phyloP scores from a whole-genome alignment of 2,329 filamentous ascomycete genomes.

The Bipolaris cookei region DNA sequence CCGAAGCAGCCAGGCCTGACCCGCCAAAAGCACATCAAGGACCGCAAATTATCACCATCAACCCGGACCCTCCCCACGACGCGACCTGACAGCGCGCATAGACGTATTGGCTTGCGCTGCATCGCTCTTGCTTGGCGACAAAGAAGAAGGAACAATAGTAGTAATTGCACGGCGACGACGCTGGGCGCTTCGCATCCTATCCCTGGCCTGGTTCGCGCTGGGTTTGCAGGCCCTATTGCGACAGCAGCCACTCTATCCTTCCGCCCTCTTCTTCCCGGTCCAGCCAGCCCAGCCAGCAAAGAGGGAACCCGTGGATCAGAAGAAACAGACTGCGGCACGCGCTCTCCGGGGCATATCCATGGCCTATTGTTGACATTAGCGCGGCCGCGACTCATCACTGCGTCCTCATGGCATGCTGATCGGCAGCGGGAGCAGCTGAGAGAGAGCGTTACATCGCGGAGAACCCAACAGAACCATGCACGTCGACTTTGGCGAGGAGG shows the following conservation, averaged over 20 bases:
- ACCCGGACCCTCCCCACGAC: constrained; percentile 19
- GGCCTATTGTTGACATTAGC: constrained; percentile 30
- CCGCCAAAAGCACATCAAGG: constrained; percentile 27
- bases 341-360: constrained; percentile 22
- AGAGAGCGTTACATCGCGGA: constrained; percentile 29
- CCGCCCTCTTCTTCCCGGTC: neutral
- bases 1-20: constrained; percentile 30
- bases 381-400: constrained; percentile 26
- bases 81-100: constrained; percentile 22
- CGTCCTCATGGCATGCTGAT: constrained; percentile 44
- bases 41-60: constrained; percentile 38
- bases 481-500: constrained; percentile 46
- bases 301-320: neutral
- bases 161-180: constrained; percentile 24
- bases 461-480: constrained; percentile 50
- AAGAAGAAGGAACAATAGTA: neutral
- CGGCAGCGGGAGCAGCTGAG: constrained; percentile 27
- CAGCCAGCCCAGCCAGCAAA: neutral
- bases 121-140: neutral
- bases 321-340: constrained; percentile 14
- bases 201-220: constrained; percentile 29
- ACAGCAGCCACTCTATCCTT: constrained; percentile 15
- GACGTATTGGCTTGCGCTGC: constrained; percentile 11
- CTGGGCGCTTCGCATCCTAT: constrained; percentile 40
- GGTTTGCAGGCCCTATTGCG: constrained; percentile 22